phyloP scores from a whole-genome alignment of 2,329 filamentous ascomycete species.

The Exophiala sp. region DNA sequence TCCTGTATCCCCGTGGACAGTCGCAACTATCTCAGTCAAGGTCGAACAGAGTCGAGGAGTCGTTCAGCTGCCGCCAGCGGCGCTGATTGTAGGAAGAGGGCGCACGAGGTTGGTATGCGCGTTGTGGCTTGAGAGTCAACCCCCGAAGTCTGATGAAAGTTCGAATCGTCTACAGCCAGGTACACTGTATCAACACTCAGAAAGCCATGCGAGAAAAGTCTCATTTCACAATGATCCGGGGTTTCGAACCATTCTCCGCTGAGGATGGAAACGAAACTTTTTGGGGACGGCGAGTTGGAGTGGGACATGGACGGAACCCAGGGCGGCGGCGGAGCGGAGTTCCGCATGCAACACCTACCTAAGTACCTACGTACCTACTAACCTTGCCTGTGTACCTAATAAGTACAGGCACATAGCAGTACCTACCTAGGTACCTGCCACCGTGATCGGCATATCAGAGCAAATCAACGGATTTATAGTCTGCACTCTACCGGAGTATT shows the following conservation, averaged over 20 bases:
- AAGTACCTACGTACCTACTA: background rate
- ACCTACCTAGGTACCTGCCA: too few species aligned
- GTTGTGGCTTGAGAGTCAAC: background rate
- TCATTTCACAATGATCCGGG: too few species aligned
- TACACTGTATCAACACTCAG: background rate
- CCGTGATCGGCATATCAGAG: too few species aligned
- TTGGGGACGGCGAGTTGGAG: background rate
- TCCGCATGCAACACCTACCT: background rate
- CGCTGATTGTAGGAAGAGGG: background rate
- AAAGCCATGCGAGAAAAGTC: background rate
- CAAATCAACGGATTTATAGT: too few species aligned
- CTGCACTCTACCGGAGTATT: too few species aligned
- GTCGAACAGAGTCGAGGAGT: too few species aligned
- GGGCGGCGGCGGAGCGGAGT: background rate
- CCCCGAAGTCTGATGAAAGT: background rate
- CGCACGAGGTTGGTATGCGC: background rate
- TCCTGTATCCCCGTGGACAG: too few species aligned
- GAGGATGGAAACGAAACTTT: background rate
- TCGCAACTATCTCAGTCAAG: too few species aligned
- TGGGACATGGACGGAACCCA: background rate
- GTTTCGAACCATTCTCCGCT: background rate
- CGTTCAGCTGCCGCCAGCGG: constrained; percentile 13
- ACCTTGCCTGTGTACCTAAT: too few species aligned
- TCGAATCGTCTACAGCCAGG: background rate
- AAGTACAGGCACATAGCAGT: too few species aligned